Conservation (phyloP, 177 flowering plant genomes). For the Tripterygium wilfordii region DNA sequence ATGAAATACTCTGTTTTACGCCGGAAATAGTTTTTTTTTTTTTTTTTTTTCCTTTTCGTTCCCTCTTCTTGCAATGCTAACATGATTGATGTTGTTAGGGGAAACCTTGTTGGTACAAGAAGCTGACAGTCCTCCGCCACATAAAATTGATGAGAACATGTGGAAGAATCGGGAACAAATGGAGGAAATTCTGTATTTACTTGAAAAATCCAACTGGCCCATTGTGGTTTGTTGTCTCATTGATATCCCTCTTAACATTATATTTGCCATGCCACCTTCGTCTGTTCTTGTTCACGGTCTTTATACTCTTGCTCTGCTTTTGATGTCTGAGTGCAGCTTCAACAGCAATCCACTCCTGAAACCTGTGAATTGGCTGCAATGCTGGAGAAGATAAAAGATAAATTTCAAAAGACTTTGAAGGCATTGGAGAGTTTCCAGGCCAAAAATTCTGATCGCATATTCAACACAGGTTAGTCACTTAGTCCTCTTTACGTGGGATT, state of each 20-base stretch:
- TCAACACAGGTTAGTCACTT: slow-evolving; percentile 62
- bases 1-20: too few species aligned
- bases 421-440: slow-evolving; percentile 61
- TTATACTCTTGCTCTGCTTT: background rate
- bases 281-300: too few species aligned
- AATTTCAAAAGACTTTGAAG: slow-evolving; percentile 41
- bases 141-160: slow-evolving; percentile 93
- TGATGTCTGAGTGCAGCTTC: slow-evolving; percentile 53
- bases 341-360: slow-evolving; percentile 48
- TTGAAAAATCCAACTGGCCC: slow-evolving; percentile 72
- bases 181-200: slow-evolving; percentile 72
- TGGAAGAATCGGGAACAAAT: slow-evolving; percentile 96
- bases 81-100: slow-evolving; percentile 19
- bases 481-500: background rate
- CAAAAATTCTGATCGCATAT: slow-evolving; percentile 70
- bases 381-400: slow-evolving; percentile 43
- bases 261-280: too few species aligned
- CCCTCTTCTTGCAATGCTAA: background rate
- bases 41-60: slow-evolving; percentile 10
- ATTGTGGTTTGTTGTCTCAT: slow-evolving; percentile 32
- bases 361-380: slow-evolving; percentile 42
- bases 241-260: too few species aligned
- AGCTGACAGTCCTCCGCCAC: slow-evolving; percentile 56
- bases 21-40: too few species aligned
- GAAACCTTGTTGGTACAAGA: slow-evolving; percentile 51